Evolutionary conservation across 2,329 filamentous ascomycete genomes (phyloP).

Genomic region (Pseudopyricularia javanii): DNA sequence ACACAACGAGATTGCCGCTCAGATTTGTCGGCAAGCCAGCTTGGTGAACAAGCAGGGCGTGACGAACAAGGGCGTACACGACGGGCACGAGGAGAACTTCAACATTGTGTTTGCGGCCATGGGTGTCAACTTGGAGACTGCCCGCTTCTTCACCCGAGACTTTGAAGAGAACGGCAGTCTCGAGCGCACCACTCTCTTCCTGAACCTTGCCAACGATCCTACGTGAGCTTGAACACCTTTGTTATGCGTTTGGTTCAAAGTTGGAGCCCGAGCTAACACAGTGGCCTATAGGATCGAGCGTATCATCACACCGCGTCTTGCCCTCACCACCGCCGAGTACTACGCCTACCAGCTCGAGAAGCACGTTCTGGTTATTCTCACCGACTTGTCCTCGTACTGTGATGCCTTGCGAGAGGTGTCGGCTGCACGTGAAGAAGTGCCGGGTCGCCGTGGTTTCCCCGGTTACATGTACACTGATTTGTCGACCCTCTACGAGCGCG

Average conservation of each 20-base stretch:
- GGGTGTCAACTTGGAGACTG: constrained; percentile 99
- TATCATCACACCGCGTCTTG: constrained; percentile 98
- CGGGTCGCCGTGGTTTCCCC: constrained; percentile 96
- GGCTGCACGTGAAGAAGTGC: constrained; percentile 94
- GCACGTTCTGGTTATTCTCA: constrained; percentile 97
- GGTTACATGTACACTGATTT: constrained; percentile 99
- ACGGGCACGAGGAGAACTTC: constrained; percentile 98
- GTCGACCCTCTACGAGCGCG: constrained; percentile 98
- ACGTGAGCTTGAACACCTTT: constrained; percentile 49
- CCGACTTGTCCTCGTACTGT: constrained; percentile 95
- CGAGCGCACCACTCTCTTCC: constrained; percentile 93
- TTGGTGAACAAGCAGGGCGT: constrained; percentile 68
- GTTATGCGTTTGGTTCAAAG: background rate
- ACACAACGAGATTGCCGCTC: constrained; percentile 98
- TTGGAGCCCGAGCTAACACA: background rate
- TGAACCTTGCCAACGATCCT: constrained; percentile 97
- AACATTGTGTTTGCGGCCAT: constrained; percentile 99
- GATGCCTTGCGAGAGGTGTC: constrained; percentile 98
- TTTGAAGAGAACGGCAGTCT: constrained; percentile 99
- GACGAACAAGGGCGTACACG: constrained; percentile 88
- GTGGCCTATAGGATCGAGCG: constrained; percentile 66
- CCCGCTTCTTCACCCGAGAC: constrained; percentile 94
- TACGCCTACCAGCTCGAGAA: constrained; percentile 99
- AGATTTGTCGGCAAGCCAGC: constrained; percentile 95
- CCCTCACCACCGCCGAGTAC: constrained; percentile 96